A percentile compares a stretch with the other conserved stretches of the same genome.
Conservation (phyloP, 148 eudicot genomes). For the Cornus controversa region DNA sequence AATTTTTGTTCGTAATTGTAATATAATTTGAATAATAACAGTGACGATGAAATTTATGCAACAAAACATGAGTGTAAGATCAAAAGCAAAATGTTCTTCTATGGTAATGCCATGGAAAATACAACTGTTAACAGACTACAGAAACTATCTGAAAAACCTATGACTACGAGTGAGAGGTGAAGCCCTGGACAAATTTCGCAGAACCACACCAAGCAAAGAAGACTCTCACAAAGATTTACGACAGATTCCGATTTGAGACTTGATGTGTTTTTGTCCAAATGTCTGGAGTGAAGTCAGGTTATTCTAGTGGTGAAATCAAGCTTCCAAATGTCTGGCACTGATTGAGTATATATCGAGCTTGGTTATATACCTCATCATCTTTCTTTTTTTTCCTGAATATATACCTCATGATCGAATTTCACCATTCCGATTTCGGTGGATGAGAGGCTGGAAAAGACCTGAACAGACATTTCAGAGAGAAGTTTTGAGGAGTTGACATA, state of each 20-base stretch:
- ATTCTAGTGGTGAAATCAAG: not conserved
- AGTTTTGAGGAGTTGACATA: no score
- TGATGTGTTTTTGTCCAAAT: not conserved
- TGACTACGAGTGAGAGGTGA: not conserved
- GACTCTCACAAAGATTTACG: not conserved
- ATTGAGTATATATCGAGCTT: no score
- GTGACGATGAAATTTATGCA: not conserved
- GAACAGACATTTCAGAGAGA: no score
- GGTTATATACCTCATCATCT: no score
- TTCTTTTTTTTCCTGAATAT: no score
- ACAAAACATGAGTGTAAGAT: not conserved
- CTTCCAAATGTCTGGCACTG: no score
- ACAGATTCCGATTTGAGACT: not conserved
- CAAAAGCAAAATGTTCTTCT: not conserved
- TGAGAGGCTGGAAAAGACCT: no score
- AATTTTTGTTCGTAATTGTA: not conserved
- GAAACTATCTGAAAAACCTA: not conserved
- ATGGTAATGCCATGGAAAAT: slow-evolving; percentile 1
- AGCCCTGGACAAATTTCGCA: not conserved
- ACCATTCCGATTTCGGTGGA: slow-evolving; percentile 34
- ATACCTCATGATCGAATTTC: slow-evolving; percentile 7
- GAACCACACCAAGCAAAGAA: not conserved
- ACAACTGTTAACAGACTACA: not conserved
- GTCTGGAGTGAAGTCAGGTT: not conserved
- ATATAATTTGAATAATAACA: not conserved